Evolutionary conservation across 148 eudicot species (phyloP).

Genomic region (Silene uniflora): DNA sequence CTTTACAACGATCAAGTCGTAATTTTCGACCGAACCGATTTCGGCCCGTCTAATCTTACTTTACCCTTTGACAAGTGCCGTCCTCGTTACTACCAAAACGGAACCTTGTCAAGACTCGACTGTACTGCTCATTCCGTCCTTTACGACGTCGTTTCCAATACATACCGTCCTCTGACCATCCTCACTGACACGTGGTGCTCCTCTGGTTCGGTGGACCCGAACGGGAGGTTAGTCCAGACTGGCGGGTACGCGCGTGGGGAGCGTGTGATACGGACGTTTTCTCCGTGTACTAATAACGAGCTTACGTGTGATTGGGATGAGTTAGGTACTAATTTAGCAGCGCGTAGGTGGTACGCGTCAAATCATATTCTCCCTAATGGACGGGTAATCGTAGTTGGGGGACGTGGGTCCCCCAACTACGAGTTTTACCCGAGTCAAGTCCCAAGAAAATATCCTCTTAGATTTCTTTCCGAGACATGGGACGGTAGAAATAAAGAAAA

Average conservation of each 20-base stretch:
- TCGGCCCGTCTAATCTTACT: conserved; percentile 64
- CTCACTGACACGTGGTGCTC: conserved; percentile 76
- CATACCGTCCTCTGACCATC: conserved; percentile 54
- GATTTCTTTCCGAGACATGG: conserved; percentile 45
- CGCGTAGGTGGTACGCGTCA: conserved; percentile 77
- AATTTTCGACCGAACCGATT: conserved; percentile 81
- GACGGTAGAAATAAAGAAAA: conserved; percentile 62
- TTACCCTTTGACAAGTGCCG: conserved; percentile 35
- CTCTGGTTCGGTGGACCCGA: conserved; percentile 58
- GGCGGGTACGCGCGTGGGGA: conserved; percentile 72
- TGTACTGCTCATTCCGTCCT: conserved; percentile 75
- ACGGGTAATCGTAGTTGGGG: conserved; percentile 63
- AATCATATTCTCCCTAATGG: conserved; percentile 75
- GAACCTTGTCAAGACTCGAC: conserved; percentile 22
- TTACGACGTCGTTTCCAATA: conserved; percentile 58
- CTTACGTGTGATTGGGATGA: conserved; percentile 61
- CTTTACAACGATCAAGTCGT: conserved; percentile 53
- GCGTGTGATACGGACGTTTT: conserved; percentile 49
- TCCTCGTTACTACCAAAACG: conserved; percentile 27
- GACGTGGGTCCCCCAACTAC: conserved; percentile 57
- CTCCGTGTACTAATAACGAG: conserved; percentile 34
- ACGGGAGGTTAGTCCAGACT: conserved; percentile 66
- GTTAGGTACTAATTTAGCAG: conserved; percentile 27
- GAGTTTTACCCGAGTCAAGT: conserved; percentile 59
- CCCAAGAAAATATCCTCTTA: conserved; percentile 16